Percentiles rank a stretch among this genome's conserved stretches.
Conservation (phyloP, 139 green algal genomes). For the Micromonas commoda region DNA sequence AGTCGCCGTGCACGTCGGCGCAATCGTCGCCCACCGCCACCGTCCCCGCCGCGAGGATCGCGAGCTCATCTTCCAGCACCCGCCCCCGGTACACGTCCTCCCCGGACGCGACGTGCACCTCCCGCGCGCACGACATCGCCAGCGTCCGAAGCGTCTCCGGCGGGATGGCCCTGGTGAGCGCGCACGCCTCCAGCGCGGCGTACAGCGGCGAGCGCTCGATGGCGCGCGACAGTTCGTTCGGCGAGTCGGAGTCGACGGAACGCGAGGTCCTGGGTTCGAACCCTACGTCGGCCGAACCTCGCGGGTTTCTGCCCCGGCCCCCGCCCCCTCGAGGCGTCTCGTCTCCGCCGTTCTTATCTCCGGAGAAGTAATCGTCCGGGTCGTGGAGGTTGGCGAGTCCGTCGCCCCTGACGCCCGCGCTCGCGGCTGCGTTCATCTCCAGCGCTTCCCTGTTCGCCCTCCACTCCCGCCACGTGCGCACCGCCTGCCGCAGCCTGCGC, state of each 20-base stretch:
- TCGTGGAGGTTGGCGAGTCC: too few species aligned
- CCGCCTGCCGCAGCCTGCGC: constrained; percentile 10
- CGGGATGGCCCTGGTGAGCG: neutral
- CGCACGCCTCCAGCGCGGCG: neutral
- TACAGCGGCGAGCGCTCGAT: too few species aligned
- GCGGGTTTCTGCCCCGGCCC: neutral
- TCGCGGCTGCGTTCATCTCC: too few species aligned
- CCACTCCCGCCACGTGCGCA: neutral
- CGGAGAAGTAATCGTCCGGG: neutral
- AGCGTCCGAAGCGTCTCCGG: neutral
- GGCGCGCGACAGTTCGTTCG: too few species aligned
- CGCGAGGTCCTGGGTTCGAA: neutral
- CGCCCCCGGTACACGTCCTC: neutral
- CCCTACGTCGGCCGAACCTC: neutral
- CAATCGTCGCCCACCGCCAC: neutral
- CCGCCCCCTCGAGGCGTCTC: neutral
- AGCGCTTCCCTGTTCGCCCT: too few species aligned
- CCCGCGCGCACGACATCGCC: too few species aligned
- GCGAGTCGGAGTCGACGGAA: too few species aligned
- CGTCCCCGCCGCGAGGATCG: neutral
- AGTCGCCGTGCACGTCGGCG: neutral
- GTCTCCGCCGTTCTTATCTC: neutral
- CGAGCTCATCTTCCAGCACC: neutral
- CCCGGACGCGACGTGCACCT: neutral
- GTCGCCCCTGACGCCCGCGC: neutral